Evolutionary conservation across 108 stramenopile genomes (phyloP).

Genomic region (Cyclostephanos invisitatus): DNA sequence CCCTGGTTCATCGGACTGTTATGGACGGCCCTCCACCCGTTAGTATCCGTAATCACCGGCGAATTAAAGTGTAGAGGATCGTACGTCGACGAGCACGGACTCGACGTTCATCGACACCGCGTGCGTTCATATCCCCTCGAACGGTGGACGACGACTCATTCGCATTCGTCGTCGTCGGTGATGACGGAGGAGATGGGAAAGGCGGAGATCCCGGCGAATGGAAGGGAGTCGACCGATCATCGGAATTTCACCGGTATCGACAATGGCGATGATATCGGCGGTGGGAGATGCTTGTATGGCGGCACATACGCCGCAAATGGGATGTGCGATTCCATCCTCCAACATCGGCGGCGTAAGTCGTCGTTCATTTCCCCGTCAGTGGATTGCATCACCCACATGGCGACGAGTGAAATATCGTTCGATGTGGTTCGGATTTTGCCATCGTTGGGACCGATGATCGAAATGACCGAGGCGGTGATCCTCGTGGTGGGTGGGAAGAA

Average conservation of each 20-base stretch:
- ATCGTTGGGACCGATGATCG: constrained; percentile 48
- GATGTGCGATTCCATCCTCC: constrained; percentile 31
- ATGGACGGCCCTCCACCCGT: constrained; percentile 73
- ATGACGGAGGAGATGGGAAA: background rate
- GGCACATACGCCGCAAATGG: background rate
- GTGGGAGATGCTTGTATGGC: too few relatives aligned
- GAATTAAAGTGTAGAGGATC: constrained; percentile 77
- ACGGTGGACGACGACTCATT: background rate
- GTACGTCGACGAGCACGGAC: constrained; percentile 83
- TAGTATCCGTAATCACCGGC: constrained; percentile 74
- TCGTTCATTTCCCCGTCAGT: constrained; percentile 30
- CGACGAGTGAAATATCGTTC: constrained; percentile 35
- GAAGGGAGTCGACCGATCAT: too few relatives aligned
- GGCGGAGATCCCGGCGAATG: too few relatives aligned
- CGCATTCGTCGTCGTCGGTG: background rate
- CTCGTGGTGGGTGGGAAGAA: constrained; percentile 55
- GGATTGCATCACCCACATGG: constrained; percentile 34
- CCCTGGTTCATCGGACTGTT: constrained; percentile 73
- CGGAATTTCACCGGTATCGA: too few relatives aligned
- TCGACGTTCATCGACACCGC: constrained; percentile 58
- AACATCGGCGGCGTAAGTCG: background rate
- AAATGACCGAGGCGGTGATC: constrained; percentile 71
- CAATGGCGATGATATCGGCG: too few relatives aligned
- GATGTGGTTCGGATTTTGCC: constrained; percentile 57
- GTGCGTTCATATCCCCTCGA: constrained; percentile 36